Conservation (phyloP, 345 rosid genomes). For the Pelargonium nanum region DNA sequence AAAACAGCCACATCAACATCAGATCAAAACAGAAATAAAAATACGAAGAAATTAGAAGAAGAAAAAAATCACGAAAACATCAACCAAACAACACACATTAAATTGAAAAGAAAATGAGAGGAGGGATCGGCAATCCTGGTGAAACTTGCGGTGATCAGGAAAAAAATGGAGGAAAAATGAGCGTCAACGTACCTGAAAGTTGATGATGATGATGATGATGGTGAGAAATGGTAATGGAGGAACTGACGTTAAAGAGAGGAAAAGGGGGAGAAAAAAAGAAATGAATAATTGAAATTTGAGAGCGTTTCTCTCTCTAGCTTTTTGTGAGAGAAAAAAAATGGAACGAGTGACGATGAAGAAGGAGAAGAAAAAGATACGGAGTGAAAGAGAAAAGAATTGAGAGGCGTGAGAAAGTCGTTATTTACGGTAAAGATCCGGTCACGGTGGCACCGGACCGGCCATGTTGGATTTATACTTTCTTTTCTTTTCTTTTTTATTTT, state of each 20-base stretch:
- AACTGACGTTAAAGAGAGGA: not conserved
- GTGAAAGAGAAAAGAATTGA: constrained; percentile 3
- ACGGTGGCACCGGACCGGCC: constrained; percentile 40
- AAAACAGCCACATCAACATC: not conserved
- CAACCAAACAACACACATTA: too few relatives aligned
- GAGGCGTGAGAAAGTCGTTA: constrained; percentile 5
- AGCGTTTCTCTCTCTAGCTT: not conserved
- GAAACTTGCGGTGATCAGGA: not conserved
- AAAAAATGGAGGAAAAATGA: not conserved
- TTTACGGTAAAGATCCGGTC: constrained; percentile 31
- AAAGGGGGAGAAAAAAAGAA: constrained; percentile 1
- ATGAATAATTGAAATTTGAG: constrained; percentile 4
- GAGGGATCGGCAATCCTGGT: not conserved
- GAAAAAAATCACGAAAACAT: not conserved
- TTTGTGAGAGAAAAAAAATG: not conserved
- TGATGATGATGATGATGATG: constrained; percentile 14
- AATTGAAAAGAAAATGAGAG: not conserved
- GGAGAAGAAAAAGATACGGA: not conserved
- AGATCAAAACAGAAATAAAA: not conserved
- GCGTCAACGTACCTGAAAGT: not conserved
- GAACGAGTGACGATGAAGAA: not conserved
- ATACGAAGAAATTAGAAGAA: too few relatives aligned
- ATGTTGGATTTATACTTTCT: constrained; percentile 8
- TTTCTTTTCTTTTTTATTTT: not conserved
- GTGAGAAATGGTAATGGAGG: not conserved